Evolutionary conservation across 2,329 filamentous ascomycete species (phyloP).

Genomic region (Aspergillus fijiensis): DNA sequence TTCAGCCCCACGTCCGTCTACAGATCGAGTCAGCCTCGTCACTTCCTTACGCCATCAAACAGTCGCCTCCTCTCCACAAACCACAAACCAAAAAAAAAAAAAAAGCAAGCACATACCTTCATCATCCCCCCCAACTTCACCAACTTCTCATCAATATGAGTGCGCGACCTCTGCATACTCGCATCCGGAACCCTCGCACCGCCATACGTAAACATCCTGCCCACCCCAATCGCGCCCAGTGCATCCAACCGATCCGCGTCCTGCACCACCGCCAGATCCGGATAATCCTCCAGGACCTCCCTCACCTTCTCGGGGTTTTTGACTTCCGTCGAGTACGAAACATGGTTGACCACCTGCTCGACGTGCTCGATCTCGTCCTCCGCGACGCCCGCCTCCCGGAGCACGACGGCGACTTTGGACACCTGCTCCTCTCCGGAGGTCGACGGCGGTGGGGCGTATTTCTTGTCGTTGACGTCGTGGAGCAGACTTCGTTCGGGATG

Average conservation of each 20-base stretch:
- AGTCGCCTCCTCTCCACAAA: no score
- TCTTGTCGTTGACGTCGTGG: conserved; percentile 18
- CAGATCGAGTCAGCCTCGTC: neutral
- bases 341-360: conserved; percentile 15
- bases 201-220: conserved; percentile 1
- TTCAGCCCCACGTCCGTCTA: neutral
- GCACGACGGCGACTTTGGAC: conserved; percentile 4
- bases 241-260: conserved; percentile 13
- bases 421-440: neutral
- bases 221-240: conserved; percentile 9
- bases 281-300: neutral
- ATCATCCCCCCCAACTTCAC: conserved; percentile 5
- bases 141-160: conserved; percentile 8
- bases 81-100: neutral
- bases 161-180: conserved; percentile 4
- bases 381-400: conserved; percentile 5
- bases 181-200: neutral
- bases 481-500: conserved; percentile 2
- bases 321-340: conserved; percentile 17
- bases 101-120: neutral
- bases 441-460: conserved; percentile 8
- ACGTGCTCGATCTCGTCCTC: conserved; percentile 2
- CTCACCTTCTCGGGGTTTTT: conserved; percentile 7
- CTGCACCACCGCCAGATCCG: conserved; percentile 9
- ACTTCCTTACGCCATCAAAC: no score